phyloP scores from a whole-genome alignment of 208 protist genomes.

The Trypanosoma vivax region DNA sequence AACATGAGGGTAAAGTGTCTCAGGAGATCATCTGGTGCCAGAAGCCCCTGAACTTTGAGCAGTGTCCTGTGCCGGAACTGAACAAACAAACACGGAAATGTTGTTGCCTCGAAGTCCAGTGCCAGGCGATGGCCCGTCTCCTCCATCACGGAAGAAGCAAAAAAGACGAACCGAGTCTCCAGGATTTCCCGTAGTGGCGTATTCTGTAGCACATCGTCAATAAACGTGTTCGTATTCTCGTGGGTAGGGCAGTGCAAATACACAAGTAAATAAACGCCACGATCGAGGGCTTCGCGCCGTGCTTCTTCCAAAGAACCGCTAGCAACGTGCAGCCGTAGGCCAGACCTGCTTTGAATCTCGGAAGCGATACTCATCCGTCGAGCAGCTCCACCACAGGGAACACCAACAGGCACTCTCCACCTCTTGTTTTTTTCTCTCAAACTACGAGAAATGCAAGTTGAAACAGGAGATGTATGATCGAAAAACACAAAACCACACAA shows the following conservation, averaged over 20 bases:
- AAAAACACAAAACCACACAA: no score
- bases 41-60: slow-evolving; percentile 47
- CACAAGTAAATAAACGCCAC: slow-evolving; percentile 51
- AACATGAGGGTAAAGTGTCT: slow-evolving; percentile 38
- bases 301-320: slow-evolving; percentile 59
- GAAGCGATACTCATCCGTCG: slow-evolving; percentile 18
- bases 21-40: slow-evolving; percentile 36
- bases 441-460: no score
- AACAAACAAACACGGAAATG: slow-evolving; percentile 60
- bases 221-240: slow-evolving; percentile 54
- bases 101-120: slow-evolving; percentile 35
- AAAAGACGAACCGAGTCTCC: slow-evolving; percentile 43
- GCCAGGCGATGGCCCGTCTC: slow-evolving; percentile 38
- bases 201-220: slow-evolving; percentile 42
- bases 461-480: no score
- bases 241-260: slow-evolving; percentile 79
- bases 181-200: slow-evolving; percentile 40
- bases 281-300: slow-evolving; percentile 29
- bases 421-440: neutral
- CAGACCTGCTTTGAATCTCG: slow-evolving; percentile 30
- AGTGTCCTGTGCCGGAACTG: slow-evolving; percentile 47
- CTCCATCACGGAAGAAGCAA: slow-evolving; percentile 48
- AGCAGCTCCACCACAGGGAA: no score
- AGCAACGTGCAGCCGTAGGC: slow-evolving; percentile 46
- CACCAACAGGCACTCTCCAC: neutral